Evolutionary conservation across 495 filamentous ascomycete species (phyloP).

Genomic region (Aspergillus biplanus): DNA sequence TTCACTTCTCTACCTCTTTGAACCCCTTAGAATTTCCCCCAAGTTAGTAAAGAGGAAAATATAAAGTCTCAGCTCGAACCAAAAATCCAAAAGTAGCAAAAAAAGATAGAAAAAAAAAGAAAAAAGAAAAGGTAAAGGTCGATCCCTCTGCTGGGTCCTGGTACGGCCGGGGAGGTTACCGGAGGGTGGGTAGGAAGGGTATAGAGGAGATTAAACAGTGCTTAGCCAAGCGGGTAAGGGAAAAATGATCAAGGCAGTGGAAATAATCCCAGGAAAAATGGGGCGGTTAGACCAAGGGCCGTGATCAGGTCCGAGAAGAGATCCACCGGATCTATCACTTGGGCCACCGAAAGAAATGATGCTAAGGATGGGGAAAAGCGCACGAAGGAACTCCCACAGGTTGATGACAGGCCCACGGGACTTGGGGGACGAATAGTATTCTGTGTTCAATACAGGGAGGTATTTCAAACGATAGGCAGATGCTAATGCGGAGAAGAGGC

Average conservation of each 20-base stretch:
- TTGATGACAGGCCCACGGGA: slow-evolving; percentile 19
- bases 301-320: slow-evolving; percentile 26
- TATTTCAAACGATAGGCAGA: slow-evolving; percentile 27
- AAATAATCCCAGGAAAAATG: slow-evolving; percentile 25
- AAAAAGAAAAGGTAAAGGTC: slow-evolving; percentile 24
- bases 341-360: slow-evolving; percentile 23
- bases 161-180: slow-evolving; percentile 23
- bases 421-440: slow-evolving; percentile 21
- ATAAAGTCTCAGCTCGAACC: slow-evolving; percentile 23
- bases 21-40: slow-evolving; percentile 7
- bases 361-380: slow-evolving; percentile 20
- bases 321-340: slow-evolving; percentile 31
- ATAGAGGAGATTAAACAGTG: slow-evolving; percentile 33
- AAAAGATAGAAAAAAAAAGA: too few relatives aligned
- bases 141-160: slow-evolving; percentile 31
- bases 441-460: slow-evolving; percentile 23
- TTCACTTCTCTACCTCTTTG: slow-evolving; percentile 12
- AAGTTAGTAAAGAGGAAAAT: slow-evolving; percentile 24
- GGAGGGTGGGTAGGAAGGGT: slow-evolving; percentile 25
- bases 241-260: slow-evolving; percentile 26
- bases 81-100: slow-evolving; percentile 3
- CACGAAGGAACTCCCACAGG: slow-evolving; percentile 17
- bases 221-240: slow-evolving; percentile 30
- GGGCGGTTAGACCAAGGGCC: slow-evolving; percentile 22
- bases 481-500: slow-evolving; percentile 28